Base-by-base conservation (phyloP, 108 stramenopile genomes). In the Cylindrotheca closterium region DNA sequence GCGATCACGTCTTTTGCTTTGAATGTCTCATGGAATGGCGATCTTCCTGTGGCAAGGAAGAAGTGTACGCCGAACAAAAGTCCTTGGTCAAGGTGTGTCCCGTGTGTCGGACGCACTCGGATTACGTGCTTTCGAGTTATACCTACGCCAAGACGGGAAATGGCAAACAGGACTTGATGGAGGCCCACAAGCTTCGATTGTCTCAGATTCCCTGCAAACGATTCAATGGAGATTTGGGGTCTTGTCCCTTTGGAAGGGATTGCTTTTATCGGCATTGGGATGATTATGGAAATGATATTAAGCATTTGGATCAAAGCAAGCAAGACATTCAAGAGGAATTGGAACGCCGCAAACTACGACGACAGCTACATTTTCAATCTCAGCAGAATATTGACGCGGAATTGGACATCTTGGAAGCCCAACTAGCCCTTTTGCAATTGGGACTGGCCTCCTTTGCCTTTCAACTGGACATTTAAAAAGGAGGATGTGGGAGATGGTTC, bases 21-120 rank as follows among this genome's bases (percentile, higher is more conserved):
- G 4, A 56, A 32, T 84, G 83, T 51, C 62, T 84, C 46, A 80
- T 75, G 79, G 67, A 80, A 60, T 84, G 83, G 83, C 65, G 83
- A 5, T 58, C 37, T 10, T 42, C 37, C 10, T 7, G 10, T 10
- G 67, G 0, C 56, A 68, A 28, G 33, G 68, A 17, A 71, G 71
- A 32, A 48, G 65, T 15, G 21, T 51, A 23, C 7, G 18, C 7
- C 12, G 51, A 23, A 51, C 51, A 19, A 51, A 22, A 7, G 7
- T 7, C n/a, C 4, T 47, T 42, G 19, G 60, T 73, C n/a, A 50
- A 77, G n/a, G 56, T 77, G 18, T 84, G 83, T 65, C 83, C 83
- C 23, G 67, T 73, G 26, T 84, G 83, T 64, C 67, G 83, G 12
- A 75, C 70, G 47, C 33, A 51, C 19, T 68, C 65, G 30, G 75